Conservation (phyloP, 805 yeast genomes). For the Zygosaccharomyces lentus region DNA sequence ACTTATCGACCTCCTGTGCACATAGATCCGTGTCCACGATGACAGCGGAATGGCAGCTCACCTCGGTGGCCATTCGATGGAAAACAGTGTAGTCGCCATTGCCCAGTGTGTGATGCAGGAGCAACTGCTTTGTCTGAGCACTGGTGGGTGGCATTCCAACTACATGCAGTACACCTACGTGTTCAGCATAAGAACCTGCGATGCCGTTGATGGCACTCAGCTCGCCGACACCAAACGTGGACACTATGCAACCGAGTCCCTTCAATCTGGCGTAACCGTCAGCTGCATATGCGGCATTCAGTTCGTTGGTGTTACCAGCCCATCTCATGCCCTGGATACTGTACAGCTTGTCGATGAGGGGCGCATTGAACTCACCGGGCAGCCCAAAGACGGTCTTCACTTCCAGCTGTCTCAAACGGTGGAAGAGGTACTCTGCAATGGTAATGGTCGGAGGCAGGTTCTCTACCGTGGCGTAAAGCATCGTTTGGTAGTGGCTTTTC, state of each 20-base stretch:
- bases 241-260: constrained; percentile 36
- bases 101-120: constrained; percentile 29
- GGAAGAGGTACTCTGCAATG: constrained; percentile 61
- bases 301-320: constrained; percentile 84
- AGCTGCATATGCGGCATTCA: constrained; percentile 86
- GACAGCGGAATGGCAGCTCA: constrained; percentile 51
- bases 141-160: constrained; percentile 69
- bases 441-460: constrained; percentile 33
- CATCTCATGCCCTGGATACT: constrained; percentile 50
- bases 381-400: constrained; percentile 65
- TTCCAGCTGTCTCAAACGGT: constrained; percentile 48
- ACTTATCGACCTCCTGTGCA: constrained; percentile 45
- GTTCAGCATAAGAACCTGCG: constrained; percentile 79
- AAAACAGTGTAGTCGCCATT: constrained; percentile 46
- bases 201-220: constrained; percentile 79
- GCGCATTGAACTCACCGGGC: constrained; percentile 70
- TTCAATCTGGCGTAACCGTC: constrained; percentile 75
- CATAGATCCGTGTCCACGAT: constrained; percentile 53
- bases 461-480: neutral
- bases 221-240: constrained; percentile 89
- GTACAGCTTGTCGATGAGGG: constrained; percentile 62
- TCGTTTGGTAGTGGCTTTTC: constrained; percentile 4
- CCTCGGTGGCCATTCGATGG: constrained; percentile 45
- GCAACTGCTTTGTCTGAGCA: constrained; percentile 35
- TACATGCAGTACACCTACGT: constrained; percentile 74